These are phyloP conservation scores for Candida tammaniensis DNA, from an alignment of 805 yeast species.

Conservation along the genomic window DNA sequence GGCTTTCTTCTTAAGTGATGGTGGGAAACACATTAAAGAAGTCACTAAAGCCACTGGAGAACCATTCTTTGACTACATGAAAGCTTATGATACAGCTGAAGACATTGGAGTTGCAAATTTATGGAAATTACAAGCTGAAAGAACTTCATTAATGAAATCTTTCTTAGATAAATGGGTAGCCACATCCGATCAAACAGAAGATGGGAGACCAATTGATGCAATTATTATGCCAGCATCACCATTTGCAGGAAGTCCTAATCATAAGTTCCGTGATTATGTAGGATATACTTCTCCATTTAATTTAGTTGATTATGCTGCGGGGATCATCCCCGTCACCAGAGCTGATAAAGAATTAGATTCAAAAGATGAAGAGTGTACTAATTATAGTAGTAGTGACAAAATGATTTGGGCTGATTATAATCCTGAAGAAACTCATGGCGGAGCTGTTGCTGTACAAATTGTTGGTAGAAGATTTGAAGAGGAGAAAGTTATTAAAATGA, in stretches of 20 bases:
- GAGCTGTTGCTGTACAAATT: conserved; percentile 55
- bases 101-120: conserved; percentile 40
- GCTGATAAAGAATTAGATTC: conserved; percentile 46
- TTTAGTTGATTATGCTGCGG: conserved; percentile 66
- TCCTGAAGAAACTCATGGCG: conserved; percentile 48
- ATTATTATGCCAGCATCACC: conserved; percentile 65
- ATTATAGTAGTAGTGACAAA: conserved; percentile 46
- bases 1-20: conserved; percentile 62
- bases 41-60: conserved; percentile 64
- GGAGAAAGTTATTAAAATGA: conserved; percentile 53
- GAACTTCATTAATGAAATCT: conserved; percentile 54
- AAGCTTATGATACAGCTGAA: conserved; percentile 56
- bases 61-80: conserved; percentile 56
- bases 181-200: conserved; percentile 46
- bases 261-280: conserved; percentile 47
- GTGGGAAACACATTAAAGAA: conserved; percentile 54
- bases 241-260: conserved; percentile 66
- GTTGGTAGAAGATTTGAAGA: conserved; percentile 54
- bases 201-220: conserved; percentile 46
- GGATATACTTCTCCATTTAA: conserved; percentile 78
- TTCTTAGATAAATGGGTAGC: conserved; percentile 52
- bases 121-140: conserved; percentile 50
- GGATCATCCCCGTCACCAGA: conserved; percentile 53
- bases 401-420: conserved; percentile 47
- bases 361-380: conserved; percentile 25